Evolutionary conservation across 2,329 filamentous ascomycete genomes (phyloP), one percentile per base, ranked within the genome.

Genomic region (Stenocarpella maydis): DNA sequence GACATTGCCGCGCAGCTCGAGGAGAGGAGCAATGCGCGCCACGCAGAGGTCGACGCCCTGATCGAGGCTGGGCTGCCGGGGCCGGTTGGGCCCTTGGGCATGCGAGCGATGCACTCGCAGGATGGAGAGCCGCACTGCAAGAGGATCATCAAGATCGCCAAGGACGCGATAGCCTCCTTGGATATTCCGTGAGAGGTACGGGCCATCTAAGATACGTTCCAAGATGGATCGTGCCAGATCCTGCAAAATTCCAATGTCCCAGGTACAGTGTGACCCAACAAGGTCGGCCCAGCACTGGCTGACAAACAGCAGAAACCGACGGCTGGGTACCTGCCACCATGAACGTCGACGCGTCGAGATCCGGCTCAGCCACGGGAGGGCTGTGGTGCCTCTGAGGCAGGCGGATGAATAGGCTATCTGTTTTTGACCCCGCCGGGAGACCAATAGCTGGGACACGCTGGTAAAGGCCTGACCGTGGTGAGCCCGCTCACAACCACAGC

Each of bases 1-100:
- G 87, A 88, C 65, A 83, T 90, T 43, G 81, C 90, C 34, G 74
- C 77, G 14, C 77, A 83, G 70, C 82, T 90, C 77, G 87, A 90
- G 74, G 80, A 83, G 71, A 82, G 83, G 47, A 84, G 83, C 24
- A 78, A 77, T 34, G 77, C 76, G 58, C 79, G 88, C 2, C 87
- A 90, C 73, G 81, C 82, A 3, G 72, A 82, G 14, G 71, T 89
- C 49, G 87, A 90, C 65, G 78, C 79, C 10, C 75, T 86, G 69
- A 63, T 82, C 0, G 80, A 79, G 1, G 73, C 78, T 0, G 86
- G 85, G 3, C 67, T 78, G 39, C 21, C 63, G 2, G 39, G 54
- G 47, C 69, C 71, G 15, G 53, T 47, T 2, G 71, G 67, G 34
- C 53, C 68, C 49, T 31, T 17, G 15, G 70, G 69, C 45, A 34